phyloP scores from a whole-genome alignment of 768 basidiomycete species.

The Floccularia luteovirens region DNA sequence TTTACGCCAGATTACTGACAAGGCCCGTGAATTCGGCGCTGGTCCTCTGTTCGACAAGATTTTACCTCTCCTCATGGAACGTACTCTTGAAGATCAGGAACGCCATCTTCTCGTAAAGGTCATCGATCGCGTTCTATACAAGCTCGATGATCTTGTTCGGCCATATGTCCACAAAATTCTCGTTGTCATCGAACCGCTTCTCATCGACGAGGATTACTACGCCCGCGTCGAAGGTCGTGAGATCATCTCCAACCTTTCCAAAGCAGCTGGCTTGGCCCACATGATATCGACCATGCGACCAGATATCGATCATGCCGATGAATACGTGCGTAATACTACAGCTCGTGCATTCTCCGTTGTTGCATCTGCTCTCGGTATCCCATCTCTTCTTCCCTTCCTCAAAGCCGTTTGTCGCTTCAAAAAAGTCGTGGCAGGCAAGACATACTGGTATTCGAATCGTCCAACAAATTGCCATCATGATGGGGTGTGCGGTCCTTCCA shows the following conservation, averaged over 20 bases:
- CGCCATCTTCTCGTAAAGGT: constrained; percentile 98
- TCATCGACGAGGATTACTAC: constrained; percentile 98
- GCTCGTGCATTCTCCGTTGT: constrained; percentile 99
- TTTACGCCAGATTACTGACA: constrained; percentile 96
- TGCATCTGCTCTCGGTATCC: constrained; percentile 96
- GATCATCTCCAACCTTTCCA: constrained; percentile 97
- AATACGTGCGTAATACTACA: constrained; percentile 98
- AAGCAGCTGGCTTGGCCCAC: constrained; percentile 97
- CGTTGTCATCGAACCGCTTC: constrained; percentile 96
- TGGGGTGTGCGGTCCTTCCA: constrained; percentile 97
- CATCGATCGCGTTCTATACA: constrained; percentile 97
- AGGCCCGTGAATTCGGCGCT: constrained; percentile 96
- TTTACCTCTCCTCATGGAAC: constrained; percentile 94
- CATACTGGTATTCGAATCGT: constrained; percentile 99
- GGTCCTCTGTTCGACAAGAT: constrained; percentile 99
- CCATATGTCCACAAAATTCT: constrained; percentile 99
- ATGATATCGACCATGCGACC: constrained; percentile 99
- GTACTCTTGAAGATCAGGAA: constrained; percentile 96
- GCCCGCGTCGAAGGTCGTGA: constrained; percentile 97
- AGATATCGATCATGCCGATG: constrained; percentile 98
- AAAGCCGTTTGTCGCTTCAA: constrained; percentile 97
- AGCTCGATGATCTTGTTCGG: constrained; percentile 96
- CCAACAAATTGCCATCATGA: constrained; percentile 99
- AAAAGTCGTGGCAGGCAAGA: constrained; percentile 99
- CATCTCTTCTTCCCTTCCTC: constrained; percentile 94